Evolutionary conservation across 768 basidiomycete genomes (phyloP).

Genomic region (Termitomyces sp.): DNA sequence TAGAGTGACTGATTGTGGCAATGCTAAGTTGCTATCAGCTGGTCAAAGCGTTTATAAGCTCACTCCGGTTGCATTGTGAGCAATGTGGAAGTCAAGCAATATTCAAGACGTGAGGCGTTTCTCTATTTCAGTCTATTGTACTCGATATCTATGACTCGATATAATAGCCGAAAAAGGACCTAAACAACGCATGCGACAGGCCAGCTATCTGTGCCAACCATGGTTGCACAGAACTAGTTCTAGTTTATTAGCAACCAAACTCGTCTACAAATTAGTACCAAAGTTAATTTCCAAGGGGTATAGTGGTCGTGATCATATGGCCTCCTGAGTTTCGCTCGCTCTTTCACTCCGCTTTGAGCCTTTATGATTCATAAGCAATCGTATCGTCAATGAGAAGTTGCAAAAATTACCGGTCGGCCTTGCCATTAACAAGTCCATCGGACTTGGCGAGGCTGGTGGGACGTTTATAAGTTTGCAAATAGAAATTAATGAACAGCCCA

Average conservation of each 20-base stretch:
- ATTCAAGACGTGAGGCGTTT: neutral
- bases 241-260: constrained; percentile 10
- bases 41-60: no score
- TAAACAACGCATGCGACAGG: neutral
- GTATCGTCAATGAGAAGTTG: neutral
- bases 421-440: constrained; percentile 43
- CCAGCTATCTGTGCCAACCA: constrained; percentile 2
- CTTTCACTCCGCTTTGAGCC: constrained; percentile 29
- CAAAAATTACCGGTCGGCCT: constrained; percentile 36
- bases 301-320: constrained; percentile 30
- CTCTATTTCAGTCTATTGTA: neutral
- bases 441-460: constrained; percentile 33
- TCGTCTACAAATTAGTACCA: constrained; percentile 30
- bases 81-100: neutral
- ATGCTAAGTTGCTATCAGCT: constrained; percentile 1
- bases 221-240: constrained; percentile 1
- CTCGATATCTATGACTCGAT: neutral
- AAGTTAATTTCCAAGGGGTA: constrained; percentile 32
- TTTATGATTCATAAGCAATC: constrained; percentile 16
- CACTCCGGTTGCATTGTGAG: no score
- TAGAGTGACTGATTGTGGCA: constrained; percentile 4
- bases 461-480: constrained; percentile 81
- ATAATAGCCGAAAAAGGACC: neutral
- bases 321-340: constrained; percentile 7
- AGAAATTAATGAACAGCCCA: constrained; percentile 94